Evolutionary conservation across 2,329 filamentous ascomycete genomes (phyloP).

Genomic region (Dactylellina sp.): DNA sequence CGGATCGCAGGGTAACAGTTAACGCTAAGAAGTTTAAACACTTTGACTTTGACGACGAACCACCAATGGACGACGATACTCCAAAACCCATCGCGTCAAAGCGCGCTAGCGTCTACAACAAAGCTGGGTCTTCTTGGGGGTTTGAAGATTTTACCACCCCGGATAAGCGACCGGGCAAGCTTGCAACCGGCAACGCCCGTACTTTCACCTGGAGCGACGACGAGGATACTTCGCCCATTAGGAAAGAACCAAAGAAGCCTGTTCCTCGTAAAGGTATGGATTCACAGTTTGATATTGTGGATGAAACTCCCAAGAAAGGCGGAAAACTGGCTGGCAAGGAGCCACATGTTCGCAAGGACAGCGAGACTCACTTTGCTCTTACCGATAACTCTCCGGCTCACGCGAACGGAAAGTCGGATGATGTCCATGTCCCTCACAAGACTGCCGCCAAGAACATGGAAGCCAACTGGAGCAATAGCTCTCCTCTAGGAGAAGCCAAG

Average conservation of each 20-base stretch:
- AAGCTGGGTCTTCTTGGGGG: conserved; percentile 81
- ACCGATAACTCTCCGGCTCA: conserved; percentile 73
- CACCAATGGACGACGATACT: conserved; percentile 66
- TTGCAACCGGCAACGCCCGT: conserved; percentile 76
- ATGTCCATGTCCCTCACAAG: conserved; percentile 71
- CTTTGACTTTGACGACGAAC: conserved; percentile 81
- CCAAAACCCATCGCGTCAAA: conserved; percentile 59
- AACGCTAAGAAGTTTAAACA: conserved; percentile 85
- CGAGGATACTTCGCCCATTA: conserved; percentile 71
- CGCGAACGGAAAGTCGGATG: conserved; percentile 64
- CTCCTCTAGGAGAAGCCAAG: conserved; percentile 54
- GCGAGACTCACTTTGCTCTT: conserved; percentile 81
- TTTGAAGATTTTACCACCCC: conserved; percentile 91
- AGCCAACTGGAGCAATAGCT: conserved; percentile 67
- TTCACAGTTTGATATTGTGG: conserved; percentile 83
- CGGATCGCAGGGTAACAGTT: conserved; percentile 68
- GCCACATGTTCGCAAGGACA: conserved; percentile 68
- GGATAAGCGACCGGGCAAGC: conserved; percentile 76
- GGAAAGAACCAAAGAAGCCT: conserved; percentile 65
- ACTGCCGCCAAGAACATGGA: conserved; percentile 81
- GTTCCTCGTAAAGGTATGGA: conserved; percentile 81
- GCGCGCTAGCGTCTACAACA: conserved; percentile 66
- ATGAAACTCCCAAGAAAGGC: conserved; percentile 71
- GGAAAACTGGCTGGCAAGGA: conserved; percentile 54
- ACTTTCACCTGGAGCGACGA: conserved; percentile 81